Base-by-base conservation (phyloP, 1,284 basidiomycete species). In the Cystobasidium slooffiae region DNA sequence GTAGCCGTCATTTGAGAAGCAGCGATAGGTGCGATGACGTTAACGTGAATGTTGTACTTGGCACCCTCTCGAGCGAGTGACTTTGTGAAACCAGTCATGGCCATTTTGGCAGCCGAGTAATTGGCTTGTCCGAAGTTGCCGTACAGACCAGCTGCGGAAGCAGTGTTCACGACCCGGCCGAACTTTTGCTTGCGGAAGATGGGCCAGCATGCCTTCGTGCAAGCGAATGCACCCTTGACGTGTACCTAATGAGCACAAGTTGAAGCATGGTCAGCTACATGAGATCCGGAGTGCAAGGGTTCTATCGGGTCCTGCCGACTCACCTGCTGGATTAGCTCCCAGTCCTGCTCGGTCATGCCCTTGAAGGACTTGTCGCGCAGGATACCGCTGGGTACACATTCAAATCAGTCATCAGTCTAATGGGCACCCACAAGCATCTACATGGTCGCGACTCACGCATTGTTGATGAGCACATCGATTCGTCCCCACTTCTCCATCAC, bases 91-190 rank as follows among this genome's bases (percentile, higher is more conserved):
- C 86, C 89, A 62, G 96, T 86, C 55, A 97, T 87, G 80, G 89
- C 93, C 92, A 94, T 94, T 79, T 85, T 85, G 47, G 84, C 86
- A 37, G 86, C 84, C 2, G 84, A 83, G 80, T 87, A 87, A 84
- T 99, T 99, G 20, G 94, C 90, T 84, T 99, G 97, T 20, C 96
- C 97, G 82, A 96, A 93, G 86, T 97, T 98, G 9, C 94, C 92
- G 79, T 92, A 93, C 58, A 94, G 84, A 6, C 92, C 92, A 68
- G 92, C 91, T 37, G 92, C 91, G 77, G 93, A 95, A 39, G 93
- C 86, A n/a, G 92, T 94, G 84, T 96, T 97, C 80, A 98, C 86
- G 76, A 98, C 86, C 68, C 94, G 89, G 16, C 94, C 94, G 78
- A 91, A 97, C 85, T 85, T 78, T 24, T 77, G 79, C 81, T 92